phyloP scores from a whole-genome alignment of 192 early-diverging fungal species.

The Dissophora ornata region DNA sequence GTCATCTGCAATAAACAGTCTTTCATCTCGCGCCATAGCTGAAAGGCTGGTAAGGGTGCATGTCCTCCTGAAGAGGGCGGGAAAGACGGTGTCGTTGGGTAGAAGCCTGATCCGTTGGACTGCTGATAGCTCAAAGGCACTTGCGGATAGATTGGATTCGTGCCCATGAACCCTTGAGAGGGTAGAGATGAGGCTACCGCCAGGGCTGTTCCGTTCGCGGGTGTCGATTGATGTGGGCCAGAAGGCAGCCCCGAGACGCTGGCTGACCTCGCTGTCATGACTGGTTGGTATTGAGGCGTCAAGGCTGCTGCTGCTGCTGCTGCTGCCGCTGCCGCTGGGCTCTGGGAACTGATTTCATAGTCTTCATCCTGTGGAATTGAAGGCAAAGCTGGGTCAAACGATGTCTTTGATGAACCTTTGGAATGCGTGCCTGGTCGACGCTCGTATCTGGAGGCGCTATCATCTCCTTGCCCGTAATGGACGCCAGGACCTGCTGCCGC shows the following conservation, averaged over 20 bases:
- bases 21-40: conserved; percentile 43
- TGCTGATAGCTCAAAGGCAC: conserved; percentile 4
- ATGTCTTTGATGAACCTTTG: conserved; percentile 34
- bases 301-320: background rate
- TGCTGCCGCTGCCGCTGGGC: background rate
- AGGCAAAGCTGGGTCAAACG: conserved; percentile 36
- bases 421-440: conserved; percentile 27
- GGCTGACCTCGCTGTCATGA: conserved; percentile 33
- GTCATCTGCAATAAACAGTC: conserved; percentile 52
- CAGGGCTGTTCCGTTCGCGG: background rate
- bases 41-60: conserved; percentile 5
- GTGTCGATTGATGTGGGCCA: background rate
- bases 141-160: background rate
- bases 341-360: conserved; percentile 8
- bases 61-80: background rate
- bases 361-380: conserved; percentile 39
- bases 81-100: background rate
- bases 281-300: conserved; percentile 18
- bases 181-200: conserved; percentile 31
- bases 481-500: background rate
- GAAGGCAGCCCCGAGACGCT: conserved; percentile 32
- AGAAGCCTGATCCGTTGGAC: background rate
- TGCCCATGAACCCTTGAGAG: conserved; percentile 25
- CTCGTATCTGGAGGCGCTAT: conserved; percentile 8
- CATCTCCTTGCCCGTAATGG: background rate